Conservation (phyloP, 2,329 filamentous ascomycete species). For the Diaporthe eres region DNA sequence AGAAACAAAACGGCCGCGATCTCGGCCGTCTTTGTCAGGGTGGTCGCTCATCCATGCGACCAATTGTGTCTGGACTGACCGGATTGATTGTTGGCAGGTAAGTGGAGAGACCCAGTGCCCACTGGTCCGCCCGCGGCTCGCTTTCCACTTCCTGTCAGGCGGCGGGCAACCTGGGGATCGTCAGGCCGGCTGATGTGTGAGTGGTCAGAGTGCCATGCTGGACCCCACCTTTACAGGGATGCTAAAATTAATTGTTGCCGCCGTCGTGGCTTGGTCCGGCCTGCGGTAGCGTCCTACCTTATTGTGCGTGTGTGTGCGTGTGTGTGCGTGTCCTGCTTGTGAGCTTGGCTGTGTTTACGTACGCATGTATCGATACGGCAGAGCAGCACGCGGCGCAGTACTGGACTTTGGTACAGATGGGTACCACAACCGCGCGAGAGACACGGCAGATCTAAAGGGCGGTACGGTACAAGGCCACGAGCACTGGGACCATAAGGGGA, state of each 20-base stretch:
- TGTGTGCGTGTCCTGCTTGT: conserved; percentile 1
- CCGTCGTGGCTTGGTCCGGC: conserved; percentile 38
- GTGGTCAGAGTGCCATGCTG: conserved; percentile 22
- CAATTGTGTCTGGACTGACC: conserved; percentile 8
- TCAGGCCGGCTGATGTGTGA: conserved; percentile 22
- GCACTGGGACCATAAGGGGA: background rate
- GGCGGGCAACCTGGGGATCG: conserved; percentile 12
- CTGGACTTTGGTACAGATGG: conserved; percentile 16
- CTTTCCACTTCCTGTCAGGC: conserved; percentile 28
- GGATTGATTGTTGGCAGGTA: conserved; percentile 17
- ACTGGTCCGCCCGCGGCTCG: conserved; percentile 11
- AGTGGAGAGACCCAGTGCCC: conserved; percentile 8
- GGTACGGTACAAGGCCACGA: conserved; percentile 1
- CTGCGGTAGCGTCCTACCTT: conserved; percentile 32
- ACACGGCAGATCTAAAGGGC: conserved; percentile 24
- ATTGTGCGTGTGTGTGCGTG: conserved; percentile 28
- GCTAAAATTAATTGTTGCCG: conserved; percentile 41
- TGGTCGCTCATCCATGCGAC: conserved; percentile 11
- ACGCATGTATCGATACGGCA: background rate
- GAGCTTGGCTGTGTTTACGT: conserved; percentile 20
- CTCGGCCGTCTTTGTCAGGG: conserved; percentile 33
- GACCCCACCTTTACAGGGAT: conserved; percentile 31
- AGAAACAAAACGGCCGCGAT: conserved; percentile 35
- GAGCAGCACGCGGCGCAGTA: background rate
- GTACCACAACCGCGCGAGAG: conserved; percentile 13